These are phyloP conservation scores for Microbotryum scabiosae DNA, from an alignment of 1,284 basidiomycete genomes.

Conservation along the genomic window DNA sequence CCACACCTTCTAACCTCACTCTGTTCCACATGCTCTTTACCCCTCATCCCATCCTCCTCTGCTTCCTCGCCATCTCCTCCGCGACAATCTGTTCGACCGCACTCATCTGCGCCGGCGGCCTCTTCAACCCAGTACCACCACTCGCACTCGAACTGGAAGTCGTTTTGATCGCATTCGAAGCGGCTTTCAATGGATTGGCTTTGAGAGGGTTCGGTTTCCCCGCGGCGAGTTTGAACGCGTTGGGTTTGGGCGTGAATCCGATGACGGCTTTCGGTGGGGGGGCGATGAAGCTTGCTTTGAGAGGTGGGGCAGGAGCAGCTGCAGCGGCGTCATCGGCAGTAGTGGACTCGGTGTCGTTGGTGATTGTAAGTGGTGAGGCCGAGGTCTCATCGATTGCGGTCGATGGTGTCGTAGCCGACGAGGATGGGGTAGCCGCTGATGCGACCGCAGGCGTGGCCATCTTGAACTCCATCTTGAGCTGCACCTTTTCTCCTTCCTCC, in stretches of 20 bases:
- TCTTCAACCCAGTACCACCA: slow-evolving; percentile 39
- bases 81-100: slow-evolving; percentile 75
- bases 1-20: too few species aligned
- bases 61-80: slow-evolving; percentile 77
- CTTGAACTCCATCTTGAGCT: slow-evolving; percentile 39
- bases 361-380: background rate
- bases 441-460: slow-evolving; percentile 38
- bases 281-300: slow-evolving; percentile 38
- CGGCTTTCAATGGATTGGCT: slow-evolving; percentile 46
- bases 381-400: slow-evolving; percentile 5
- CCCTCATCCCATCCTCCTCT: slow-evolving; percentile 13
- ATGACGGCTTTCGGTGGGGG: slow-evolving; percentile 49
- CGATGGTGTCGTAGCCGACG: slow-evolving; percentile 33
- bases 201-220: slow-evolving; percentile 27
- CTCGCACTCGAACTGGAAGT: slow-evolving; percentile 39
- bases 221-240: slow-evolving; percentile 45
- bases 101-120: slow-evolving; percentile 52
- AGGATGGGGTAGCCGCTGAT: slow-evolving; percentile 18
- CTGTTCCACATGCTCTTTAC: background rate
- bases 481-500: slow-evolving; percentile 36
- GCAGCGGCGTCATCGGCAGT: slow-evolving; percentile 20
- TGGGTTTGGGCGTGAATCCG: slow-evolving; percentile 52
- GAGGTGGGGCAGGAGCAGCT: slow-evolving; percentile 4
- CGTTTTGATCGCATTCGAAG: slow-evolving; percentile 53
- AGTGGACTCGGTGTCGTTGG: slow-evolving; percentile 30